Conservation (phyloP, 1,284 basidiomycete species). For the Sphagnurus paluster region DNA sequence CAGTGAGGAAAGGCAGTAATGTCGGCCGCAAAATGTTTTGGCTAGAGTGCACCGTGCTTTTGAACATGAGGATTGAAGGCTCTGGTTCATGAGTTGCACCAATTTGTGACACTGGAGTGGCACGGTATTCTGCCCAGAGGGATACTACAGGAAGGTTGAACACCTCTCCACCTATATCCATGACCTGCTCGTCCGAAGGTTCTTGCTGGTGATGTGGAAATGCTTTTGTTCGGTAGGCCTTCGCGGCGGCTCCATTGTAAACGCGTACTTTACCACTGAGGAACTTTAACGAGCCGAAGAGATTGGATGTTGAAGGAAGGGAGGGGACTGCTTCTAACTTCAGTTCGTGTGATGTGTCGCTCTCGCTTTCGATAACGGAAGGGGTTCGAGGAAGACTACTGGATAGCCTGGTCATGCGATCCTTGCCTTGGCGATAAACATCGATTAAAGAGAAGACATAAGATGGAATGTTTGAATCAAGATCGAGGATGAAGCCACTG, state of each 20-base stretch:
- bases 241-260: constrained; percentile 47
- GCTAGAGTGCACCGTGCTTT: constrained; percentile 83
- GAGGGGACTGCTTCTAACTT: constrained; percentile 33
- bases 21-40: constrained; percentile 80
- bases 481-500: constrained; percentile 83
- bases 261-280: constrained; percentile 78
- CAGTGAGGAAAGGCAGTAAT: constrained; percentile 81
- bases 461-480: constrained; percentile 81
- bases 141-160: constrained; percentile 81
- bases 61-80: constrained; percentile 68
- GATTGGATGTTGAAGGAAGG: constrained; percentile 52
- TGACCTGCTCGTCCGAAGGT: constrained; percentile 47
- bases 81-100: constrained; percentile 29
- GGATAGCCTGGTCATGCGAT: constrained; percentile 67
- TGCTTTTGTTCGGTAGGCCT: constrained; percentile 36
- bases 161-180: constrained; percentile 54
- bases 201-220: constrained; percentile 40
- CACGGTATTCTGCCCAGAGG: constrained; percentile 81
- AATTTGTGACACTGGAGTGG: constrained; percentile 45
- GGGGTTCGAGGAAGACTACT: constrained; percentile 48
- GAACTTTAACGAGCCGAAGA: constrained; percentile 79
- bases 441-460: constrained; percentile 81
- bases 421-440: constrained; percentile 83
- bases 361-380: constrained; percentile 23
- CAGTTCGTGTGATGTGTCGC: constrained; percentile 21